Evolutionary conservation across 768 basidiomycete species (phyloP).

Genomic region (Cyclocybe aegerita): DNA sequence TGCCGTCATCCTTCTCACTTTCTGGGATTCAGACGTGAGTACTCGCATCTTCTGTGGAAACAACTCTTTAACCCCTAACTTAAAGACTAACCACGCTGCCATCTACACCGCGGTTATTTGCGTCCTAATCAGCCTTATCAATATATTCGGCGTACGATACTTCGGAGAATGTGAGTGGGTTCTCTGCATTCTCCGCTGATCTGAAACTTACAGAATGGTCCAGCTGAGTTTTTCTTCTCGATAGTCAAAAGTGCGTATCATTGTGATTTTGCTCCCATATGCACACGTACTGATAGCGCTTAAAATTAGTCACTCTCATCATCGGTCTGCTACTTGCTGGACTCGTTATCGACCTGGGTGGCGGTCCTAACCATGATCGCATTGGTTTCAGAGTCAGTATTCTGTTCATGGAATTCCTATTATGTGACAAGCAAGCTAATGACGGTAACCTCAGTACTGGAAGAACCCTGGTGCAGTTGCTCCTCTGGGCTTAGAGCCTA

Average conservation of each 20-base stretch:
- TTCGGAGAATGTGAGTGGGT: conserved; percentile 61
- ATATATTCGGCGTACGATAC: conserved; percentile 69
- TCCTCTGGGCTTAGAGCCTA: conserved; percentile 38
- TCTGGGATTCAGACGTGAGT: conserved; percentile 67
- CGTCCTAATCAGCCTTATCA: conserved; percentile 57
- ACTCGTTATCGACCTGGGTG: conserved; percentile 76
- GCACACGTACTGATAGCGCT: not conserved
- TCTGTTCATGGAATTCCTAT: conserved; percentile 3
- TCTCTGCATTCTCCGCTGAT: not conserved
- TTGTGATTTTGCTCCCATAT: not conserved
- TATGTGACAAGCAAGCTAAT: not conserved
- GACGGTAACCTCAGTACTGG: conserved; percentile 48
- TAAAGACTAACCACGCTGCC: conserved; percentile 46
- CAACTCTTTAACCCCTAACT: not conserved
- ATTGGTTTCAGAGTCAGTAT: conserved; percentile 62
- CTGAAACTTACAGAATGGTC: not conserved
- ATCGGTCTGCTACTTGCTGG: conserved; percentile 59
- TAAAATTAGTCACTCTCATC: conserved; percentile 50
- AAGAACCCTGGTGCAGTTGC: conserved; percentile 66
- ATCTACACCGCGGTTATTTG: conserved; percentile 62
- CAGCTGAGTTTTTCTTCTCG: conserved; percentile 70
- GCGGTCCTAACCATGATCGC: conserved; percentile 65
- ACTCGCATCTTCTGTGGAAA: not conserved
- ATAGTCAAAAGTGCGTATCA: conserved; percentile 55
- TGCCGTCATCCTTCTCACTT: conserved; percentile 64